Base-by-base conservation (phyloP, 208 protist genomes). In the Trypanosoma caninum region DNA sequence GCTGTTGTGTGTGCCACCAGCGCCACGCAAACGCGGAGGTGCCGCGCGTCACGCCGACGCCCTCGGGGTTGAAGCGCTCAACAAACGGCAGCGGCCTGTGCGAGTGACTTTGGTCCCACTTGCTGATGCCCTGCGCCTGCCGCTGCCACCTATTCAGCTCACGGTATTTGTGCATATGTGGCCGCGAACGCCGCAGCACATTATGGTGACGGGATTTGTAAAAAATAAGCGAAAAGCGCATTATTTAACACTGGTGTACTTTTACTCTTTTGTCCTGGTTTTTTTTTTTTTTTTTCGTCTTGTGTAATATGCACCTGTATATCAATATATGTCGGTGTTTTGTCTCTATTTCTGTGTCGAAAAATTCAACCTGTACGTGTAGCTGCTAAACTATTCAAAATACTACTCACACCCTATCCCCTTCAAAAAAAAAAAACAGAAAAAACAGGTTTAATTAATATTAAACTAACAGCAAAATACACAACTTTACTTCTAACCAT, bases 1-100 rank as follows among this genome's bases (percentile, higher is more conserved):
- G 87, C 65, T 94, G 86, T 72, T 97, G 91, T 54, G 87, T 93
- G 62, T 94, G 77, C 91, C 91, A 97, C 88, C 91, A 97, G 66
- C 80, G 78, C 86, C 86, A 94, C 48, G 91, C 87, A 14, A 72
- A 74, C 31, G 77, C 42, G 20, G 80, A 87, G 8, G 87, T 93
- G 28, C 87, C 91, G 28, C 80, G 78, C n/a, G 91, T 91, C 38
- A 94, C 74, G 27, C 82, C 86, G 34, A 91, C 77, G 54, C 84
- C 59, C 41, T 94, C 87, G 0, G 91, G 91, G 61, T 94, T 97
- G 48, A 97, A 97, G 37, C 91, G 87, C 37, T 94, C 78, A 23
- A 75, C 73, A 45, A 76, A 77, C 6, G 87, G 91, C 46, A 77
- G 69, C 11, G 75, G 84, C n/a, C 91, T 78, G 65, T 93, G 87